Percentiles rank a stretch among this genome's conserved stretches.
phyloP scores from a whole-genome alignment of 2,329 filamentous ascomycete genomes.

The Incumbomyces lentus region DNA sequence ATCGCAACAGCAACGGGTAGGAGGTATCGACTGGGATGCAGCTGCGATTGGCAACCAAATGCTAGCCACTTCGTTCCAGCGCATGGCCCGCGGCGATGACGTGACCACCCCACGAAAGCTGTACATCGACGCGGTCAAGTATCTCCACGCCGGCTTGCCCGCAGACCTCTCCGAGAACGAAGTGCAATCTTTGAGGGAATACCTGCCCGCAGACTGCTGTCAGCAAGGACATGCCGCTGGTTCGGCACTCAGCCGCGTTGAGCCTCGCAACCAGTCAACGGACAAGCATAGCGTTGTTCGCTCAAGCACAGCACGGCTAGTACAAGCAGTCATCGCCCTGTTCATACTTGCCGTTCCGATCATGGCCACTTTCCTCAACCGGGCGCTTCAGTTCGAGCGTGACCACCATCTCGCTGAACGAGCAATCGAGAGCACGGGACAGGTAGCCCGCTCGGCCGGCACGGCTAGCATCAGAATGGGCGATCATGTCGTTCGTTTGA shows the following conservation, averaged over 20 bases:
- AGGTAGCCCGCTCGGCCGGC: background rate
- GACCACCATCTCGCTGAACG: conserved; percentile 5
- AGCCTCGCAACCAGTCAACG: background rate
- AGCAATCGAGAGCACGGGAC: background rate
- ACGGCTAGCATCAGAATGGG: background rate
- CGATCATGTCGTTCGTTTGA: background rate
- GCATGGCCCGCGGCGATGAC: background rate
- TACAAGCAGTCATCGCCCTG: background rate
- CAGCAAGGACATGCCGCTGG: too few relatives aligned
- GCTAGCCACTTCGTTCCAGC: background rate
- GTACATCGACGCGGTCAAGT: background rate
- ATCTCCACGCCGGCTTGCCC: background rate
- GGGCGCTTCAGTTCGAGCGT: conserved; percentile 3
- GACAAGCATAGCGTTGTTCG: background rate
- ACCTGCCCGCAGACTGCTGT: background rate
- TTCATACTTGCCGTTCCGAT: conserved; percentile 3
- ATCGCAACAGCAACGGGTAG: background rate
- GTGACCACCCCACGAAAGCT: background rate
- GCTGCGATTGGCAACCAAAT: background rate
- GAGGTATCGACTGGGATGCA: background rate
- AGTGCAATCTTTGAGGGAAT: background rate
- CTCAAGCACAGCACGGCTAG: background rate
- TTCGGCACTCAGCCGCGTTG: background rate
- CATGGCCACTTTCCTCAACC: background rate
- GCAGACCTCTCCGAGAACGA: background rate